Base-by-base conservation (phyloP, 176 grass and related monocot genomes). In the Aechmea fasciata region DNA sequence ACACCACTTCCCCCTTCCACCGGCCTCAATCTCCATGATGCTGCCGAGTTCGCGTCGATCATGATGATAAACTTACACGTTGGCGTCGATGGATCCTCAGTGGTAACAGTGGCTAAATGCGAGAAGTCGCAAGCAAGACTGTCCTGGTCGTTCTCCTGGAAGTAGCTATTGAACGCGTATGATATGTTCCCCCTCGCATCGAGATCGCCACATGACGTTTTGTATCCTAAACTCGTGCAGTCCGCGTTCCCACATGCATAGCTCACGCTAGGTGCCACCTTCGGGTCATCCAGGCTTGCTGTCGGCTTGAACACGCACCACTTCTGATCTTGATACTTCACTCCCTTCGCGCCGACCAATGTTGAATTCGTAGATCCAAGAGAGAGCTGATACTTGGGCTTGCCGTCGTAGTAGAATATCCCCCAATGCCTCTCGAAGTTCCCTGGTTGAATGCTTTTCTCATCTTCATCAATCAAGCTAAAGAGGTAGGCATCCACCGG, bases 391-490 rank as follows among this genome's bases (percentile, higher is more conserved):
- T 96, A 96, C 66, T 96, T 96, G 15, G 87, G 91, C 59, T 47
- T 74, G 20, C 91, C 87, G 47, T 96, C 91, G 77, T 83, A 96
- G 87, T 70, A 80, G 81, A 96, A 96, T 82, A 96, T 19, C 49
- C 91, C 91, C 91, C 91, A 96, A 61, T 96, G 91, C 20, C 91
- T 88, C 81, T 96, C 91, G 69, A 96, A 96, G 80, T 90, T 96
- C 28, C 91, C 91, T 1, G 91, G 91, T 33, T 54, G 66, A 70
- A 96, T 85, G 81, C 84, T 96, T 81, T 96, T 96, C 51, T 66
- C 25, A 69, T 96, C 91, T 63, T 96, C 91, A 63, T 96, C 91
- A n/a, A 96, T 57, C 23, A 96, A 85, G 78, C 91, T 87, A 71
- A 96, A 96, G 20, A 96, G 76, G 83, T 96, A 96, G 5, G 76